These are phyloP conservation scores for Terfezia boudieri DNA, from an alignment of 495 filamentous ascomycete species.

Conservation along the genomic window DNA sequence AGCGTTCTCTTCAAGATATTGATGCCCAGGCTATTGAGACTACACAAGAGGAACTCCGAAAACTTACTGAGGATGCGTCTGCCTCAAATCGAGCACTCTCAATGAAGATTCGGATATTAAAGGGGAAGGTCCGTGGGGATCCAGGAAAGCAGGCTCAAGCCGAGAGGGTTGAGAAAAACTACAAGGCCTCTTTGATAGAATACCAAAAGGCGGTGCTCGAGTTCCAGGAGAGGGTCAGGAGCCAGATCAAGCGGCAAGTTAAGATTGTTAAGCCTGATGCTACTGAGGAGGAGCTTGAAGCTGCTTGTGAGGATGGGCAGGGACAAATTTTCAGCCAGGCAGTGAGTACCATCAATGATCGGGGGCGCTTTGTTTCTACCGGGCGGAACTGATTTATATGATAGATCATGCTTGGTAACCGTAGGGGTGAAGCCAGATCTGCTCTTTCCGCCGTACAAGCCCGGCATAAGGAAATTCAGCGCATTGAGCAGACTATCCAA, in stretches of 20 bases:
- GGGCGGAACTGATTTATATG: slow-evolving; percentile 2
- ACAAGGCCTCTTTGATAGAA: slow-evolving; percentile 53
- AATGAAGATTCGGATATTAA: slow-evolving; percentile 52
- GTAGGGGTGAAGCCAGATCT: slow-evolving; percentile 56
- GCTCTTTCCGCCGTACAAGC: slow-evolving; percentile 54
- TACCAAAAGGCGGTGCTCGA: slow-evolving; percentile 58
- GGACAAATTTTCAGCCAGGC: slow-evolving; percentile 61
- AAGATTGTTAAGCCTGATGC: slow-evolving; percentile 74
- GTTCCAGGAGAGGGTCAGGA: slow-evolving; percentile 54
- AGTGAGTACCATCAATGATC: slow-evolving; percentile 26
- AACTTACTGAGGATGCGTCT: slow-evolving; percentile 48
- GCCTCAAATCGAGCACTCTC: slow-evolving; percentile 51
- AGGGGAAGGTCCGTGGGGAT: slow-evolving; percentile 51
- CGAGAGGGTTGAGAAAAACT: slow-evolving; percentile 48
- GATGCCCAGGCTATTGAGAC: slow-evolving; percentile 29
- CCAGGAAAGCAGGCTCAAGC: slow-evolving; percentile 54
- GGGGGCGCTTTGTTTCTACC: slow-evolving; percentile 1
- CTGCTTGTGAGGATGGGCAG: slow-evolving; percentile 48
- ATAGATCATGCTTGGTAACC: slow-evolving; percentile 38
- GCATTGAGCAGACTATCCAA: slow-evolving; percentile 71
- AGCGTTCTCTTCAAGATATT: slow-evolving; percentile 34
- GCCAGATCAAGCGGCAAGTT: slow-evolving; percentile 71
- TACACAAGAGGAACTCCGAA: slow-evolving; percentile 35
- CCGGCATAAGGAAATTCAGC: slow-evolving; percentile 71
- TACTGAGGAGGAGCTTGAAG: slow-evolving; percentile 53